Conservation (phyloP, 1,139 yeast genomes). For the Kodamaea sp. region DNA sequence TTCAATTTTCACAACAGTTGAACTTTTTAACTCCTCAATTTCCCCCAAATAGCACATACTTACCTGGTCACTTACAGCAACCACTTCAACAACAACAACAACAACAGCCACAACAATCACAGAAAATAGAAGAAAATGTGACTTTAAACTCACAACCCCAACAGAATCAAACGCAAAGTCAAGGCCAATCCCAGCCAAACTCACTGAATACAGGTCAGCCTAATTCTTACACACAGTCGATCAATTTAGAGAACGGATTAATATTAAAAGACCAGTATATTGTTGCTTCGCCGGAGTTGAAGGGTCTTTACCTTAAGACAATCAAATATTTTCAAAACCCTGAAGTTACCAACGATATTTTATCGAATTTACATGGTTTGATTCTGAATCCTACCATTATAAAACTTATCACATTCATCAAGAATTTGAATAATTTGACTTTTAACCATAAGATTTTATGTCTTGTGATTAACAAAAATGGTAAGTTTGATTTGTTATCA, state of each 20-base stretch:
- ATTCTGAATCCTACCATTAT: conserved; percentile 29
- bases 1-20: conserved; percentile 1
- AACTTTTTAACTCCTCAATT: no score
- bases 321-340: conserved; percentile 46
- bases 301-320: conserved; percentile 40
- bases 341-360: conserved; percentile 28
- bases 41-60: no score
- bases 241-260: conserved; percentile 55
- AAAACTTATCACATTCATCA: conserved; percentile 38
- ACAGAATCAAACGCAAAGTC: conserved; percentile 3
- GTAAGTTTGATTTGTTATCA: conserved; percentile 49
- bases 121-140: background rate
- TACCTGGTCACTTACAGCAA: background rate
- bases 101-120: conserved; percentile 6
- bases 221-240: conserved; percentile 12
- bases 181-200: conserved; percentile 1
- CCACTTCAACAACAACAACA: conserved; percentile 3
- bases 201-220: background rate
- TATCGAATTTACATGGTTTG: conserved; percentile 33
- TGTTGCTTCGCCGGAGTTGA: conserved; percentile 50
- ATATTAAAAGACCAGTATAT: conserved; percentile 49
- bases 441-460: conserved; percentile 43
- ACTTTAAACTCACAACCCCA: conserved; percentile 1
- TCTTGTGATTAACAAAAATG: conserved; percentile 54
- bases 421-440: conserved; percentile 41